Base-by-base conservation (phyloP, 805 yeast species). In the Spathaspora girioi region DNA sequence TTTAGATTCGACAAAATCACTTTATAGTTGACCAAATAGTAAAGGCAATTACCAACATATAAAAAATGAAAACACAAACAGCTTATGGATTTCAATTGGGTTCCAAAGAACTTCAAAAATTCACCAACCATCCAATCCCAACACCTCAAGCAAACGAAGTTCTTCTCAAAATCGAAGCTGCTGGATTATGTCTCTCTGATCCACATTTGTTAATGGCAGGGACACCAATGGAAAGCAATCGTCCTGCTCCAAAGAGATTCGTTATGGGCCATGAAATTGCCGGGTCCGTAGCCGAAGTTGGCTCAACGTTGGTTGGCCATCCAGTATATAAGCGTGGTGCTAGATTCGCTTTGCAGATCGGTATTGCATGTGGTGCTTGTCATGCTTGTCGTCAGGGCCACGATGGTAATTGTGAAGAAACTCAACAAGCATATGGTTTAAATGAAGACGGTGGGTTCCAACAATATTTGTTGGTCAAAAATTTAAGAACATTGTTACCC, bases 181-280 rank as follows among this genome's bases (percentile, higher is more conserved):
- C 72, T 2, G 78, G 78, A 7, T 60, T 77, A 49, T 77, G 81
- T 54, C 68, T 66, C 50, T 69, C 76, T 35, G 81, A 77, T 55
- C 63, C 72, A 17, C 77, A 74, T 53, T 62, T 74, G 18, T 61
- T 73, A 26, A 27, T 23, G 9, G 26, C 54, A 47, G 48, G 62
- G 55, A 3, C 9, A 3, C 48, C 67, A 50, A 45, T 54, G n/a
- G 57, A 52, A 14, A 56, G 53, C 12, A 48, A 50, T 19, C 52
- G 52, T 9, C 71, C 73, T 1, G 38, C 38, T 2, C 26, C 32
- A 1, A 38, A 62, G 10, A 54, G 57, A 41, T 70, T 73, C 56
- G 69, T 74, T 11, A 72, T 74, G 77, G 78, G 78, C 42, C 78
- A 74, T 56, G 78, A 74, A 54, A 69, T 74, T 23, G 74, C 77